Evolutionary conservation across 768 basidiomycete species (phyloP).

Genomic region (Trametes sanguinea): DNA sequence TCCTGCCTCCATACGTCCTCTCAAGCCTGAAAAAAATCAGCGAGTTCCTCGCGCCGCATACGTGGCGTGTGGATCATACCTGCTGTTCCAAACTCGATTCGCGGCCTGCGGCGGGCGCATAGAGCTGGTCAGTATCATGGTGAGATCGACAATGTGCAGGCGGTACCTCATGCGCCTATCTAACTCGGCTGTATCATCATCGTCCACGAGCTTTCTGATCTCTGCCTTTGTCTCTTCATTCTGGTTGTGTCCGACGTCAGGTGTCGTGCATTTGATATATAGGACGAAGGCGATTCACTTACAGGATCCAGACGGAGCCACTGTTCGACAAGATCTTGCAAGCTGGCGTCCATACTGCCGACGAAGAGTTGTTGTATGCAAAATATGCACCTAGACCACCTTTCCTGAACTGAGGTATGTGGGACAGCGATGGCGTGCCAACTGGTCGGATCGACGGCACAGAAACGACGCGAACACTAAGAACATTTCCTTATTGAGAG

Average conservation of each 20-base stretch:
- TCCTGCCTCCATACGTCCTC: constrained; percentile 85
- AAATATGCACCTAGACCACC: too few species aligned
- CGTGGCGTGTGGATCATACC: constrained; percentile 44
- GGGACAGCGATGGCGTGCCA: too few species aligned
- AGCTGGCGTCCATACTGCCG: constrained; percentile 15
- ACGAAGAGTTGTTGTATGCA: neutral
- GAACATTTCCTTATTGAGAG: too few species aligned
- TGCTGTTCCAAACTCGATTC: constrained; percentile 89
- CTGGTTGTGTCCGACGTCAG: constrained; percentile 34
- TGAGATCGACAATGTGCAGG: neutral
- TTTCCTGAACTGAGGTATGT: too few species aligned
- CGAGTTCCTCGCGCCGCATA: neutral
- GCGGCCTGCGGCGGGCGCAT: constrained; percentile 43
- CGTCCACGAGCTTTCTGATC: constrained; percentile 48
- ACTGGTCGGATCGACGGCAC: too few species aligned
- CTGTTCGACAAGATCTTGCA: constrained; percentile 49
- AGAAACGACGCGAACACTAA: too few species aligned
- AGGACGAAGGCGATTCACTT: neutral
- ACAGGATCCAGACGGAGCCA: constrained; percentile 55
- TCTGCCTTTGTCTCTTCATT: constrained; percentile 52
- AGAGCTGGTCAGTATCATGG: too few species aligned
- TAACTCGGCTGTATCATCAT: constrained; percentile 47
- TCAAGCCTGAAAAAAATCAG: constrained; percentile 50
- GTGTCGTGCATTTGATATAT: neutral
- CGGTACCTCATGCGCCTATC: constrained; percentile 57